Percentiles rank a stretch among this genome's conserved stretches.
Evolutionary conservation across 352 stramenopile genomes (phyloP).

Genomic region (Pythium myriotylum): DNA sequence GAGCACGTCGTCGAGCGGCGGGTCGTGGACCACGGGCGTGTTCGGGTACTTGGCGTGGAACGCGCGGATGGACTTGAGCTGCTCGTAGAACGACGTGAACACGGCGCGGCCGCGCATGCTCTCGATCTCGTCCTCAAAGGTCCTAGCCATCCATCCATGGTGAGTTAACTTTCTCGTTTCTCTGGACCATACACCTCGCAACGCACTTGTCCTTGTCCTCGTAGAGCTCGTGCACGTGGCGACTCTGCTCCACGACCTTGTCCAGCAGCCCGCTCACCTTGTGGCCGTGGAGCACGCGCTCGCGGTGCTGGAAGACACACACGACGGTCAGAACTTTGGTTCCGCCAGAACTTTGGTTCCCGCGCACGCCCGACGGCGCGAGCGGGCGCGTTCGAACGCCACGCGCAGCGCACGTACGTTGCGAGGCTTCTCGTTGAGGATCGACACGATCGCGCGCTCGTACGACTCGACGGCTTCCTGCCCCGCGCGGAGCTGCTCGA

Average conservation of each 20-base stretch:
- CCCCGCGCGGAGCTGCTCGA: slow-evolving; percentile 81
- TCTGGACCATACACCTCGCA: too few species aligned
- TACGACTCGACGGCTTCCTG: slow-evolving; percentile 83
- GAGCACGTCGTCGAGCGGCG: slow-evolving; percentile 56
- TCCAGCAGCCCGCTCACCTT: slow-evolving; percentile 85
- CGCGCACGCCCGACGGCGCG: neutral
- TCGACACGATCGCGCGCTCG: slow-evolving; percentile 71
- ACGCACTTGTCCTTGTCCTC: slow-evolving; percentile 81
- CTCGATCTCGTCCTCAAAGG: slow-evolving; percentile 77
- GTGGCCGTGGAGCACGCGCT: slow-evolving; percentile 79
- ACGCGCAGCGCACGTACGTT: slow-evolving; percentile 71
- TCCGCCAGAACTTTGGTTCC: slow-evolving; percentile 2
- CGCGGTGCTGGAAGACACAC: slow-evolving; percentile 52
- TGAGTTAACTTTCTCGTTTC: too few species aligned
- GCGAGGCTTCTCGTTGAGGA: slow-evolving; percentile 76
- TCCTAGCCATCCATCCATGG: too few species aligned
- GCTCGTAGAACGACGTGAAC: slow-evolving; percentile 90
- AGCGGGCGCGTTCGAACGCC: neutral
- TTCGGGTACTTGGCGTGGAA: slow-evolving; percentile 89
- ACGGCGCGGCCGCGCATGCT: slow-evolving; percentile 74
- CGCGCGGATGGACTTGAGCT: slow-evolving; percentile 80
- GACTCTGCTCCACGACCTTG: slow-evolving; percentile 65
- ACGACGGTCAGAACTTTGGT: slow-evolving; percentile 1
- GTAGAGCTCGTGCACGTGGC: slow-evolving; percentile 79
- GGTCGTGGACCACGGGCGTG: slow-evolving; percentile 65